Evolutionary conservation across 805 yeast genomes (phyloP).

Genomic region (Tetrapisispora taiwanensis): DNA sequence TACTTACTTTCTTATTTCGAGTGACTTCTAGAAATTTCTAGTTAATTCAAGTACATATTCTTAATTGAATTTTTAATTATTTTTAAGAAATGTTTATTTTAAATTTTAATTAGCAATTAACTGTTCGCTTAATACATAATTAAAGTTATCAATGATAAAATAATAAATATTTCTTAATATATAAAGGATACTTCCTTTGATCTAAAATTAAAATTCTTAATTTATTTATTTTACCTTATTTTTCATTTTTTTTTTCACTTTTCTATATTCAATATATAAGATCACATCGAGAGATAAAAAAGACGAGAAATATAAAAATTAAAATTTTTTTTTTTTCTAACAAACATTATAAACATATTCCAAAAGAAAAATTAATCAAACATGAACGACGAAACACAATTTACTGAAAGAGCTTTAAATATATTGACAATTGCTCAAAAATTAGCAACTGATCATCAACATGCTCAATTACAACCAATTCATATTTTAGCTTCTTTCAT

Average conservation of each 20-base stretch:
- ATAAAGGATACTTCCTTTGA: no score
- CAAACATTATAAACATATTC: no score
- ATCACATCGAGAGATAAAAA: no score
- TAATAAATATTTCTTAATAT: no score
- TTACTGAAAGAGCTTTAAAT: constrained; percentile 86
- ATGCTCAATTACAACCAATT: constrained; percentile 76
- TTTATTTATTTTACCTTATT: no score
- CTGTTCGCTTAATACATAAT: not conserved
- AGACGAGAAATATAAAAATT: no score
- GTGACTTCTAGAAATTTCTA: not conserved
- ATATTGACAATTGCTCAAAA: constrained; percentile 71
- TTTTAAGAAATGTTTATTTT: not conserved
- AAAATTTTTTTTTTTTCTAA: no score
- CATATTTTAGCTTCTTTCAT: constrained; percentile 90
- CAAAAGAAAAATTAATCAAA: not conserved
- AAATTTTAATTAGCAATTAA: not conserved
- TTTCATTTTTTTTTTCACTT: no score
- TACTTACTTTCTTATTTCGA: not conserved
- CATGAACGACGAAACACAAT: constrained; percentile 49
- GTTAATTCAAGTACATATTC: not conserved
- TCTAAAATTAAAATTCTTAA: no score
- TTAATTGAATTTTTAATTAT: not conserved
- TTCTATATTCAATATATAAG: no score
- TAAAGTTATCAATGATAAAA: no score
- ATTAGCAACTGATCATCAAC: constrained; percentile 75